Base-by-base conservation (phyloP, 1,284 basidiomycete species). In the Farysia itapuensis region DNA sequence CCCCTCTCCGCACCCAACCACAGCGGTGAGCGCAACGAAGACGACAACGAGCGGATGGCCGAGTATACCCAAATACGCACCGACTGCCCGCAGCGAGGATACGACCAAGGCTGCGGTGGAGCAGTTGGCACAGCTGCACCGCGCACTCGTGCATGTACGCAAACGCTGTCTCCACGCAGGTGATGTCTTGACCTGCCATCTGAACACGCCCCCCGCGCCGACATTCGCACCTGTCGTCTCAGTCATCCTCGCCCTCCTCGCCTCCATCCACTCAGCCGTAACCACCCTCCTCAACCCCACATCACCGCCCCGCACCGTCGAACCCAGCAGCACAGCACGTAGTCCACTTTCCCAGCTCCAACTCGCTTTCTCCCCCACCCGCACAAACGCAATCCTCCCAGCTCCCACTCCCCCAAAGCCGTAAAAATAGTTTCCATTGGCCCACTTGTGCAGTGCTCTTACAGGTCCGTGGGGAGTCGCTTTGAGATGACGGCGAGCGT, bases 121-220 rank as follows among this genome's bases (percentile, higher is more conserved):
- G 12, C 9, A 21, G 20, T 13, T 29, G 3, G 2, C 11, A 2
- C 4, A 9, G n/a, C 20, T 60, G 11, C 5, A 30, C 11, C 0
- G 3, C 16, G 14, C 14, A 7, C 13, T 53, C 11, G 3, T 13
- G 5, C 30, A 20, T 18, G 13, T 43, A 4, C 5, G 15, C 2
- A 7, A 11, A 5, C 30, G 36, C 3, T 12, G 22, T 1, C 5
- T 12, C 9, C 24, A 8, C 4, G 35, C 48, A 7, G 52, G 39
- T 0, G 26, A 9, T 4, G 8, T 35, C 18, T n/a, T 56, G 3
- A 13, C 44, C 2, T n/a, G 21, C 1, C 59, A 63, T 25, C 15
- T 57, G 1, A 57, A 56, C 28, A 63, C 53, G 5, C 59, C 59
- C 0, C 59, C 59, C 4, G 59, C 59, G 0, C 59, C 59, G 2